Conservation (phyloP, 805 yeast genomes). For the Kodamaea kaohsiungensis region DNA sequence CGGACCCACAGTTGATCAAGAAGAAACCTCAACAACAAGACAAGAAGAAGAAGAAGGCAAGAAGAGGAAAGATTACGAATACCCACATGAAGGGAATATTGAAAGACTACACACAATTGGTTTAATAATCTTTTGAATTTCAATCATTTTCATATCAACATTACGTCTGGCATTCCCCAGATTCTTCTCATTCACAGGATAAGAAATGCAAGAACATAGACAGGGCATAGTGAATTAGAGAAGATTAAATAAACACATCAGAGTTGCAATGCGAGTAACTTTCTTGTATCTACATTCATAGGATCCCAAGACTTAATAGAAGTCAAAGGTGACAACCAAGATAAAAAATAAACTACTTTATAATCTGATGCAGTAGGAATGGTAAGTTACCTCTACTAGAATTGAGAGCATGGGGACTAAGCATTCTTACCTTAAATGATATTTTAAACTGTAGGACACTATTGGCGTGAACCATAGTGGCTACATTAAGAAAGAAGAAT, state of each 20-base stretch:
- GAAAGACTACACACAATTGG: conserved; percentile 68
- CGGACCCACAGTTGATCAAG: conserved; percentile 93
- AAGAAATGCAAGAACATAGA: background rate
- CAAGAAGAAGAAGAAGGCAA: conserved; percentile 85
- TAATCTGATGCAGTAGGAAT: too few species aligned
- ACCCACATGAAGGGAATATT: conserved; percentile 95
- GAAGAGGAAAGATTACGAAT: conserved; percentile 92
- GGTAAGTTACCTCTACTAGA: too few species aligned
- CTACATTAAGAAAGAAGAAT: too few species aligned
- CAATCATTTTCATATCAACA: background rate
- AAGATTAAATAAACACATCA: background rate
- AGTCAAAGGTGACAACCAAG: too few species aligned
- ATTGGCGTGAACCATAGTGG: too few species aligned
- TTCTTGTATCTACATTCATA: background rate
- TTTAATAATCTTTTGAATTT: conserved; percentile 13
- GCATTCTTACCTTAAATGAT: too few species aligned
- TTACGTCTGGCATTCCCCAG: background rate
- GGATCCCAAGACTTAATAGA: background rate
- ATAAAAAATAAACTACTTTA: too few species aligned
- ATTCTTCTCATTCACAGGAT: background rate
- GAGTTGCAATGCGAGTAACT: background rate
- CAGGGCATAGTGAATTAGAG: background rate
- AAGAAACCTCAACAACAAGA: conserved; percentile 57
- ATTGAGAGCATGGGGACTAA: too few species aligned
- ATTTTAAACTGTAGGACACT: too few species aligned